Conservation (phyloP, 305 asterid genomes). For the Fraxinus floribunda region DNA sequence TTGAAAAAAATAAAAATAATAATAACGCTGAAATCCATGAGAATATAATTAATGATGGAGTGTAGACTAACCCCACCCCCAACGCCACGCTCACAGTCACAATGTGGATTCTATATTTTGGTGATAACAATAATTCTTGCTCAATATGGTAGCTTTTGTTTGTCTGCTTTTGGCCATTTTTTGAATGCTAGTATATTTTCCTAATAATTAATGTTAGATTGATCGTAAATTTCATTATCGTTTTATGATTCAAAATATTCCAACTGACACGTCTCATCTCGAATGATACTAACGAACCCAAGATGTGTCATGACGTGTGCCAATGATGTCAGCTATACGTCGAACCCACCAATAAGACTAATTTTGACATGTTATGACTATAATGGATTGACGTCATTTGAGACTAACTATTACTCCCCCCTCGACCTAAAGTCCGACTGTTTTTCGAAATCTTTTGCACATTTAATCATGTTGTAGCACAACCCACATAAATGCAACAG, state of each 20-base stretch:
- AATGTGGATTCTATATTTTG: conserved; percentile 9
- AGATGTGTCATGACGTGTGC: too few species aligned
- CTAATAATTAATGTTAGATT: too few species aligned
- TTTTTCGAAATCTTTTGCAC: background rate
- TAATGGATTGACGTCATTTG: background rate
- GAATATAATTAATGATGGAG: conserved; percentile 50
- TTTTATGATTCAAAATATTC: too few species aligned
- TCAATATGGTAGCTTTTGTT: background rate
- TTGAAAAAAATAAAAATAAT: conserved; percentile 36
- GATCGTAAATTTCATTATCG: too few species aligned
- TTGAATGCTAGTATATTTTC: background rate
- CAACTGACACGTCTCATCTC: background rate
- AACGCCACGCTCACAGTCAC: conserved; percentile 48
- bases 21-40: conserved; percentile 82
- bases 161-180: background rate
- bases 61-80: conserved; percentile 23
- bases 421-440: background rate
- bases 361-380: background rate
- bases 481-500: too few species aligned
- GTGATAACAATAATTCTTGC: background rate
- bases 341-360: too few species aligned
- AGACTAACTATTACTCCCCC: background rate
- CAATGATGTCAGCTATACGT: too few species aligned
- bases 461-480: background rate
- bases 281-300: background rate